Evolutionary conservation across 1,139 yeast species (phyloP).

Genomic region (Debaryomycetaceae sp.): DNA sequence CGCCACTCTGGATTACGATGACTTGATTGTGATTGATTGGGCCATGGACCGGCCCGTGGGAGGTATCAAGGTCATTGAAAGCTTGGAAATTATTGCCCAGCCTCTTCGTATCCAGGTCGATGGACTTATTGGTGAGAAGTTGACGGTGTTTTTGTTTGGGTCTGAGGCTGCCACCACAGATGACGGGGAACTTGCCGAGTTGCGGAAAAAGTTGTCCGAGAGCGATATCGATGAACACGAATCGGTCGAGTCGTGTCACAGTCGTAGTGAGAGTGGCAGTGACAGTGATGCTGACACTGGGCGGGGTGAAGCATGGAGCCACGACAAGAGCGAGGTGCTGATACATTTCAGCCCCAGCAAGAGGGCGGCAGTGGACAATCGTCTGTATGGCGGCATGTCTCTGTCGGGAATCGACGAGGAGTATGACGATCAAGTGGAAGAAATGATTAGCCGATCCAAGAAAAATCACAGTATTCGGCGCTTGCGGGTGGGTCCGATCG

Average conservation of each 20-base stretch:
- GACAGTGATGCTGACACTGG: slow-evolving; percentile 4
- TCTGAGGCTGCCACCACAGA: slow-evolving; percentile 19
- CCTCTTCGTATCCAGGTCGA: slow-evolving; percentile 53
- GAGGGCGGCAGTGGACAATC: neutral
- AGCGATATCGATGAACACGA: slow-evolving; percentile 1
- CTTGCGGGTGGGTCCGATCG: slow-evolving; percentile 34
- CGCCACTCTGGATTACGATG: too few relatives aligned
- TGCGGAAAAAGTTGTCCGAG: slow-evolving; percentile 2
- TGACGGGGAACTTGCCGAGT: slow-evolving; percentile 19
- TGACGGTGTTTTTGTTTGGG: slow-evolving; percentile 47
- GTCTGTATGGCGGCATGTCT: neutral
- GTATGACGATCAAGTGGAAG: slow-evolving; percentile 32
- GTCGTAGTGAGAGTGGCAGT: slow-evolving; percentile 4
- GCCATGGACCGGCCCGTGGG: slow-evolving; percentile 57
- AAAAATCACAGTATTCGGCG: slow-evolving; percentile 45
- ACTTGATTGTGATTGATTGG: slow-evolving; percentile 43
- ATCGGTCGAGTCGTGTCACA: slow-evolving; percentile 5
- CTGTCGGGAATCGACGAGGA: slow-evolving; percentile 2
- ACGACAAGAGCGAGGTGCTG: slow-evolving; percentile 1
- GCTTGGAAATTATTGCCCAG: slow-evolving; percentile 38
- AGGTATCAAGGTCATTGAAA: slow-evolving; percentile 52
- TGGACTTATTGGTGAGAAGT: slow-evolving; percentile 46
- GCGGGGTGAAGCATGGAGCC: slow-evolving; percentile 4
- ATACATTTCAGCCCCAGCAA: slow-evolving; percentile 1
- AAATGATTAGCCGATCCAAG: slow-evolving; percentile 52